Conservation (phyloP, 306 rosid genomes). For the Cucurbita ficifolia region DNA sequence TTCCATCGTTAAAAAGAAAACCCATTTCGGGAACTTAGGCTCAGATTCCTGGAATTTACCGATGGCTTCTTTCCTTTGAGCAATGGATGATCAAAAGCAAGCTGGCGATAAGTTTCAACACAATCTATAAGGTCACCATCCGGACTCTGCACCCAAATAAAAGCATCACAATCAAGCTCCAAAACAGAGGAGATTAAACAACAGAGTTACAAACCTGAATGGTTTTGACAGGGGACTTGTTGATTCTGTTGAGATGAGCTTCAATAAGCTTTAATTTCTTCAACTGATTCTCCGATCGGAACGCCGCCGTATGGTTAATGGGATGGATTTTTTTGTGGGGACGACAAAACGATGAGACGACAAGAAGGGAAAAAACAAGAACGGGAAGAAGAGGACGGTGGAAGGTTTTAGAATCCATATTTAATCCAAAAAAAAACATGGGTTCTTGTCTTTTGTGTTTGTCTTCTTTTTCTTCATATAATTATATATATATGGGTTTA, state of each 20-base stretch:
- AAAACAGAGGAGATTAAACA: background rate
- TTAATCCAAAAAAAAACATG: no score
- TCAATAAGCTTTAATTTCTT: slow-evolving; percentile 33
- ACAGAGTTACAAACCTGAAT: slow-evolving; percentile 33
- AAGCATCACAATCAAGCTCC: slow-evolving; percentile 9
- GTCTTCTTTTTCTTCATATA: background rate
- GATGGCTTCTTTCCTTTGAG: slow-evolving; percentile 58
- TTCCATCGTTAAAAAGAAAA: no score
- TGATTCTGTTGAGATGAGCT: slow-evolving; percentile 49
- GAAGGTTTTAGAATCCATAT: slow-evolving; percentile 27
- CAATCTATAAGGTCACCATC: slow-evolving; percentile 75
- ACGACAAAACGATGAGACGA: slow-evolving; percentile 31
- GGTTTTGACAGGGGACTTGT: slow-evolving; percentile 63
- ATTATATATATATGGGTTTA: no score
- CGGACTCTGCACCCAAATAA: background rate
- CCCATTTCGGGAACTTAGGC: background rate
- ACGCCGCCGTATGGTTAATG: slow-evolving; percentile 27
- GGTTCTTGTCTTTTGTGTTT: slow-evolving; percentile 14
- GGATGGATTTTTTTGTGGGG: slow-evolving; percentile 16
- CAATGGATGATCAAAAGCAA: slow-evolving; percentile 83
- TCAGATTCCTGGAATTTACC: slow-evolving; percentile 20
- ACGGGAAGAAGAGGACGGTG: background rate
- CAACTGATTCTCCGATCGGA: slow-evolving; percentile 35
- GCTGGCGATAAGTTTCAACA: slow-evolving; percentile 56
- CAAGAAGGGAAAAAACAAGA: slow-evolving; percentile 6